A percentile compares a stretch with the other conserved stretches of the same genome.
phyloP scores from a whole-genome alignment of 1,139 yeast species.

The Pichia sp. region DNA sequence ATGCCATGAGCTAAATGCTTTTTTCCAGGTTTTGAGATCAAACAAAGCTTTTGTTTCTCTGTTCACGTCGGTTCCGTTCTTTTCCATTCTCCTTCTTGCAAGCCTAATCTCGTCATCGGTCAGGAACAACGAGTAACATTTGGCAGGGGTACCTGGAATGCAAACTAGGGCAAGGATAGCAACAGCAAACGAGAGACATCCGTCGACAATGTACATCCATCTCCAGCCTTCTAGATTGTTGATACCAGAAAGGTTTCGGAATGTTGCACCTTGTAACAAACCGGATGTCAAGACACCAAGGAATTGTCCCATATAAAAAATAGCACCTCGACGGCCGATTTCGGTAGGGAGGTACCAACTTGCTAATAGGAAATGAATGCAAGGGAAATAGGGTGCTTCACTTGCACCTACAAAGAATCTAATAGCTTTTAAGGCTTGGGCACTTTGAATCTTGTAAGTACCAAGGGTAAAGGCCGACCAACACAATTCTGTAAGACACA shows the following conservation, averaged over 20 bases:
- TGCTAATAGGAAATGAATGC: conserved; percentile 58
- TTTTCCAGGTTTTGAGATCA: conserved; percentile 42
- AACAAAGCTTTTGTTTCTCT: conserved; percentile 30
- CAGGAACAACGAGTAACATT: conserved; percentile 46
- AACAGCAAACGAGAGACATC: conserved; percentile 51
- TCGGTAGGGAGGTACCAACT: conserved; percentile 48
- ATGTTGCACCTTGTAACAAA: conserved; percentile 36
- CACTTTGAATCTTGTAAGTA: conserved; percentile 42
- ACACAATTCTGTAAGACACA: conserved; percentile 55
- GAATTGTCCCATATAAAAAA: conserved; percentile 42
- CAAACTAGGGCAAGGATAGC: conserved; percentile 56
- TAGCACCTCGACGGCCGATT: conserved; percentile 40
- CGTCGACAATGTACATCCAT: conserved; percentile 68
- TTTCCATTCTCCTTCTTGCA: conserved; percentile 52
- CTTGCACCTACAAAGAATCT: conserved; percentile 59
- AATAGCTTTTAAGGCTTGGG: conserved; percentile 41
- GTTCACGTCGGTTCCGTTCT: conserved; percentile 34
- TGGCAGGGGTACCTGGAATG: conserved; percentile 65
- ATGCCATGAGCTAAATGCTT: conserved; percentile 50
- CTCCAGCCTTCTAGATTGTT: conserved; percentile 56
- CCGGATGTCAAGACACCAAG: conserved; percentile 46
- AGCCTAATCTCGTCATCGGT: conserved; percentile 58
- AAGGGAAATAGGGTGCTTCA: conserved; percentile 58
- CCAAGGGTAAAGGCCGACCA: conserved; percentile 67
- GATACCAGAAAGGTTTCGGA: conserved; percentile 37